These are phyloP conservation scores for Cyberlindnera galapagoensis DNA, from an alignment of 805 yeast species.

Conservation along the genomic window DNA sequence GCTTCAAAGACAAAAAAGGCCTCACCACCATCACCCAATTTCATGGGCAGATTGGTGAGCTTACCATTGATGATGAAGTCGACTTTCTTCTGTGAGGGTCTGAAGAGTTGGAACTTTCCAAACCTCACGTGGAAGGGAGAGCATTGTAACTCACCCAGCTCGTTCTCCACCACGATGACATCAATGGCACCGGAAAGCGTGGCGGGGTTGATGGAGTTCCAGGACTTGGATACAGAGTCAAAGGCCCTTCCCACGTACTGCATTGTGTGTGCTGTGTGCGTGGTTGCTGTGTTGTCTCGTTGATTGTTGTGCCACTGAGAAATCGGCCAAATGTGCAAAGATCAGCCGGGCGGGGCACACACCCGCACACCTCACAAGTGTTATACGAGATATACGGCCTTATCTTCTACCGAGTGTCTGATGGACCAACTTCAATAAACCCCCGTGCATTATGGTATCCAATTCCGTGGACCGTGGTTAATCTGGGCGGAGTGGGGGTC, in stretches of 20 bases:
- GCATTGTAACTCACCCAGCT: slow-evolving; percentile 70
- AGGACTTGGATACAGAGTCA: slow-evolving; percentile 90
- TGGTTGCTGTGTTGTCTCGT: not conserved
- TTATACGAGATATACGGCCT: no score
- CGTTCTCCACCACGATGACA: slow-evolving; percentile 88
- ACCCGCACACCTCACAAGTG: no score
- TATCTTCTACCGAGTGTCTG: no score
- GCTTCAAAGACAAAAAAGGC: slow-evolving; percentile 96
- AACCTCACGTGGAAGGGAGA: slow-evolving; percentile 96
- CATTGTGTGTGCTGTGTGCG: slow-evolving; percentile 38
- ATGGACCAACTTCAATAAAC: no score
- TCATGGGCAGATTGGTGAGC: slow-evolving; percentile 85
- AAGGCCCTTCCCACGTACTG: slow-evolving; percentile 96
- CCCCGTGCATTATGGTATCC: no score
- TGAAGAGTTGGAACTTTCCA: slow-evolving; percentile 86
- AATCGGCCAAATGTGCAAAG: no score
- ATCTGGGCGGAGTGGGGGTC: no score
- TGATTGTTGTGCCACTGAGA: no score
- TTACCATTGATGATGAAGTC: slow-evolving; percentile 81
- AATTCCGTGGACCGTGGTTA: no score
- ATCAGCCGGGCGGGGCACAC: no score
- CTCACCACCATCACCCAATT: slow-evolving; percentile 95
- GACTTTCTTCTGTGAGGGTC: slow-evolving; percentile 94
- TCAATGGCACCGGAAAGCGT: slow-evolving; percentile 97
- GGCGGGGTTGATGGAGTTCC: slow-evolving; percentile 96